A percentile compares a stretch with the other conserved stretches of the same genome.
Conservation (phyloP, 108 stramenopile species). For the Fistulifera solaris region DNA sequence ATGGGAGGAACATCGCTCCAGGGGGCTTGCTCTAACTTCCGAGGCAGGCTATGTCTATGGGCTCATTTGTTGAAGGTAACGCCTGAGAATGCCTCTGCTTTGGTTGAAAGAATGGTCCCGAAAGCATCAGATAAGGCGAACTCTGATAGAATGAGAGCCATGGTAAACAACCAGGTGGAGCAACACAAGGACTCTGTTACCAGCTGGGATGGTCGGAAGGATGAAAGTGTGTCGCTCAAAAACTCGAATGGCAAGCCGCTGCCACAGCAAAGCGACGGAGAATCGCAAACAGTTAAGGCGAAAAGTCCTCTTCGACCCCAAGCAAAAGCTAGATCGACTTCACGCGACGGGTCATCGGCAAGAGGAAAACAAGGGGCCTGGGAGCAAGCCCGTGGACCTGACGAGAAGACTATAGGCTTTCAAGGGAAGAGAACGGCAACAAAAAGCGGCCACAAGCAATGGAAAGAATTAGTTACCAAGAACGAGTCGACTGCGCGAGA, state of each 20-base stretch:
- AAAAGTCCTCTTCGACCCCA: constrained; percentile 6
- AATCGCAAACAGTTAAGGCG: neutral
- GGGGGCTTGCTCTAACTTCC: constrained; percentile 89
- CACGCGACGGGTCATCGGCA: neutral
- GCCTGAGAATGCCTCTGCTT: constrained; percentile 49
- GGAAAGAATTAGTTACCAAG: constrained; percentile 35
- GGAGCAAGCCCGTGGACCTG: constrained; percentile 46
- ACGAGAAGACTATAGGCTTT: constrained; percentile 58
- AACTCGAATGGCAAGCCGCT: neutral
- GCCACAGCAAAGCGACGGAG: constrained; percentile 6
- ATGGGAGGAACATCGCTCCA: constrained; percentile 90
- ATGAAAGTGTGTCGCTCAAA: neutral
- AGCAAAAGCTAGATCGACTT: constrained; percentile 22
- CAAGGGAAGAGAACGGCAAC: constrained; percentile 21
- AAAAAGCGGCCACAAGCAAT: constrained; percentile 38
- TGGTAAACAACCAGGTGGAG: constrained; percentile 26
- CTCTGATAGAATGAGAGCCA: constrained; percentile 45
- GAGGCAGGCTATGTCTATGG: constrained; percentile 92
- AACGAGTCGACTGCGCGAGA: neutral
- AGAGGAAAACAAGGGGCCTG: constrained; percentile 6
- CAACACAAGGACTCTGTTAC: constrained; percentile 6
- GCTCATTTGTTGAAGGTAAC: constrained; percentile 71
- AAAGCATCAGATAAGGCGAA: constrained; percentile 51
- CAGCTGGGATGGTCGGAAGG: neutral
- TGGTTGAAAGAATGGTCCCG: constrained; percentile 67